Evolutionary conservation across 192 early-diverging fungal genomes (phyloP), one percentile per base, ranked within the genome.

Genomic region (Kappamyces sp.): DNA sequence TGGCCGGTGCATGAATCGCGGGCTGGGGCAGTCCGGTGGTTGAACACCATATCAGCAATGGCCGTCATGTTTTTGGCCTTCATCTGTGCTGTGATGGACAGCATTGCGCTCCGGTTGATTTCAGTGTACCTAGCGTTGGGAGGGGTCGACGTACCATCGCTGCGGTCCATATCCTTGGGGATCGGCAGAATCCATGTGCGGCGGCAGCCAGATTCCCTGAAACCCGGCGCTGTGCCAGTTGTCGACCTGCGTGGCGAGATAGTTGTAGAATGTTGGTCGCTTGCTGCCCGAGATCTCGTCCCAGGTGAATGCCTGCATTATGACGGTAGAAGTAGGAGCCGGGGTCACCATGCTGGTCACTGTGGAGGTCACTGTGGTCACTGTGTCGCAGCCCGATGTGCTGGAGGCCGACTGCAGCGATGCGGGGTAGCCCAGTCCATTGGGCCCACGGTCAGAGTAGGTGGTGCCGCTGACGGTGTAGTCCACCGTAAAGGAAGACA

Each of bases 1-100:
- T 5, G 32, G 49, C 49, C 49, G 32, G 49, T 50, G 10, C 49
- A 50, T 50, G 49, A 35, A 50, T 50, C 49, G 7, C 32, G 8
- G 7, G 49, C 7, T 8, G 32, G 32, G 7, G 32, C 49, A 10
- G 32, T 34, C 0, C 49, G 3, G 10, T 50, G 49, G 10, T 50
- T 50, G 36, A 50, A 31, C 10, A 50, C 49, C 7, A 50, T 35
- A 50, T 50, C 49, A 50, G 49, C 49, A 50, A 50, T 50, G 31
- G 49, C 32, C 1, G 36, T 50, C 8, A 50, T 50, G 36, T 50
- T 50, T 8, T 35, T 50, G 10, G 23, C 23, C 23, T 50, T 50
- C 32, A 35, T 34, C 3, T 34, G 49, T 0, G 8, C 5, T 6
- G 7, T 10, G 7, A 50, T 31, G 8, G 36, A 10, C 36, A 34